Base-by-base conservation (phyloP, 75 land plant genomes). In the Sequoia sempervirens region DNA sequence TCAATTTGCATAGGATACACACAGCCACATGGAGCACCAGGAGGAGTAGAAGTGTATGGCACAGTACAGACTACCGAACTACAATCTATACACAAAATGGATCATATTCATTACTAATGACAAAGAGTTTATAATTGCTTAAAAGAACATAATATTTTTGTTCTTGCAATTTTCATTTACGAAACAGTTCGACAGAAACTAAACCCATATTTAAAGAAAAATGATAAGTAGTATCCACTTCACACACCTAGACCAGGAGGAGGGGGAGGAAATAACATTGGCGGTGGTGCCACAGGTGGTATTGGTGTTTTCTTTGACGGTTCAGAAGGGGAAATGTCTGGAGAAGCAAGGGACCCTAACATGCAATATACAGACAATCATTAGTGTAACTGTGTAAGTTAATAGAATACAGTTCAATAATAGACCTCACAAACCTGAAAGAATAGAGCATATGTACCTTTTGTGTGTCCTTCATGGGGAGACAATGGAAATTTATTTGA, bases 1-100 rank as follows among this genome's bases (percentile, higher is more conserved):
- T 85, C 85, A 74, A 95, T 92, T 86, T 92, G 87, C 70, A 96
- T 93, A 26, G 98, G 98, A 89, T 78, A 80, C 32, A 96, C 98
- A 86, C 98, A 96, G 14, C 90, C 95, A 82, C 98, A 96, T 26
- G 97, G 93, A 79, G 90, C 72, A 32, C 93, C 93, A 47, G 91
- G 87, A 23, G 91, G 89, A 4, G 93, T 87, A 69, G 89, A 89
- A 32, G 97, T 96, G 14, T 86, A 76, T 28, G 95, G 95, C 43
- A 85, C 90, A 12, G 81, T 64, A 79, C 95, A 93, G 38, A 64
- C 11, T 20, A 88, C n/a, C 23, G 76, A 80, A 36, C 81, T 43
- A 86, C 95, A 93, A 88, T 92, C 95, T 93, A 85, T 86, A 83
- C 54, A 81, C 10, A 54, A n/a, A n/a, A 88, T 40, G 30, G 5